phyloP scores from a whole-genome alignment of 352 stramenopile species.

The Phytopythium boreale region DNA sequence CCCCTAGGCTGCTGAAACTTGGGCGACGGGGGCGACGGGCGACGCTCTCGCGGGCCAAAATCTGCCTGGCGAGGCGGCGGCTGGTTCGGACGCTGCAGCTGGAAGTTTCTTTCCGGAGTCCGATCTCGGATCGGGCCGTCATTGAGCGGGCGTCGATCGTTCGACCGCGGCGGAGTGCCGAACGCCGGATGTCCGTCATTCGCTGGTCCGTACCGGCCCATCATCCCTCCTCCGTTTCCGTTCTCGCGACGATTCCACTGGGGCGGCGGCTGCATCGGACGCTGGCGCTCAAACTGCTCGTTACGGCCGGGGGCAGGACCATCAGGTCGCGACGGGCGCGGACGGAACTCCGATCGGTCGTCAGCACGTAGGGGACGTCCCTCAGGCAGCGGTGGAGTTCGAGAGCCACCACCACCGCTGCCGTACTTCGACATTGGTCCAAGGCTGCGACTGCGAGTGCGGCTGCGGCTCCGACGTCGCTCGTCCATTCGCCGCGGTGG shows the following conservation, averaged over 20 bases:
- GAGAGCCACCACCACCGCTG: constrained; percentile 6
- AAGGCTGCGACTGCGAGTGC: constrained; percentile 15
- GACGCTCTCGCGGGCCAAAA: not conserved
- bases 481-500: constrained; percentile 13
- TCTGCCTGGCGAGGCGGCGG: not conserved
- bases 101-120: constrained; percentile 16
- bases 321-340: constrained; percentile 16
- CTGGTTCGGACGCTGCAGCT: constrained; percentile 9
- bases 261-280: constrained; percentile 32
- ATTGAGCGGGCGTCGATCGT: constrained; percentile 12
- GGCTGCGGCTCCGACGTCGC: constrained; percentile 22
- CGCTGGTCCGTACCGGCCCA: not conserved
- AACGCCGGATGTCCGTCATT: constrained; percentile 8
- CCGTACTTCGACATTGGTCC: constrained; percentile 16
- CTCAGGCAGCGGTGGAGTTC: constrained; percentile 17
- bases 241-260: constrained; percentile 26
- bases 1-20: not conserved
- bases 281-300: constrained; percentile 39
- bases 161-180: not conserved
- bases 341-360: constrained; percentile 14
- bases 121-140: constrained; percentile 1
- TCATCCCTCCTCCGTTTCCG: not conserved
- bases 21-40: not conserved
- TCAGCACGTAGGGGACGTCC: constrained; percentile 23
- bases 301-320: constrained; percentile 42